Conservation (phyloP, 2,329 filamentous ascomycete genomes). For the Chrysosporium keratinophilum region DNA sequence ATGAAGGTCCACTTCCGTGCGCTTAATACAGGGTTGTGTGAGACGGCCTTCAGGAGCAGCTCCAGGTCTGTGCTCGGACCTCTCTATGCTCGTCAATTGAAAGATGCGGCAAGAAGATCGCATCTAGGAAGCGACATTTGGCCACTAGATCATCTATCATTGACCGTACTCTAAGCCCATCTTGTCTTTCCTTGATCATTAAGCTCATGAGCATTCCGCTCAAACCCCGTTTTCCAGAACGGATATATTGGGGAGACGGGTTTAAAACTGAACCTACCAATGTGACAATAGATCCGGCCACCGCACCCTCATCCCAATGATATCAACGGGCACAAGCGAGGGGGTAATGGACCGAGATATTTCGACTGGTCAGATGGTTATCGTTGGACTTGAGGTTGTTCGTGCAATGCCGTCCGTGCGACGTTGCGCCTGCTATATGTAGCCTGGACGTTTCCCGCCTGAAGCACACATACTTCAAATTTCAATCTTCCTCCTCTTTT, state of each 20-base stretch:
- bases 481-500: neutral
- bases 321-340: too few species aligned
- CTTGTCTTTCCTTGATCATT: too few species aligned
- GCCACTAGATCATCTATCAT: too few species aligned
- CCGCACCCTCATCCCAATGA: too few species aligned
- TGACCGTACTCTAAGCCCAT: too few species aligned
- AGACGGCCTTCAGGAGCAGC: too few species aligned
- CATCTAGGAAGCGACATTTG: too few species aligned
- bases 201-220: neutral
- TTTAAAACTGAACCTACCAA: neutral
- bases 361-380: neutral
- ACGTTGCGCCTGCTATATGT: neutral
- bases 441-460: neutral
- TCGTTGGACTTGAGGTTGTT: neutral
- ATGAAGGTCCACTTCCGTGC: too few species aligned
- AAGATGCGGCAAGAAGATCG: too few species aligned
- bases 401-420: neutral
- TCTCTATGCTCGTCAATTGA: too few species aligned
- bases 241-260: neutral
- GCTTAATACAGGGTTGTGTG: too few species aligned
- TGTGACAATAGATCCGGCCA: neutral
- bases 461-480: neutral
- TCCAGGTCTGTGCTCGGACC: too few species aligned
- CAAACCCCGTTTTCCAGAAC: neutral
- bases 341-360: neutral